Base-by-base conservation (phyloP, 2,329 filamentous ascomycete genomes). In the Aspergillus brunneoviolaceus region DNA sequence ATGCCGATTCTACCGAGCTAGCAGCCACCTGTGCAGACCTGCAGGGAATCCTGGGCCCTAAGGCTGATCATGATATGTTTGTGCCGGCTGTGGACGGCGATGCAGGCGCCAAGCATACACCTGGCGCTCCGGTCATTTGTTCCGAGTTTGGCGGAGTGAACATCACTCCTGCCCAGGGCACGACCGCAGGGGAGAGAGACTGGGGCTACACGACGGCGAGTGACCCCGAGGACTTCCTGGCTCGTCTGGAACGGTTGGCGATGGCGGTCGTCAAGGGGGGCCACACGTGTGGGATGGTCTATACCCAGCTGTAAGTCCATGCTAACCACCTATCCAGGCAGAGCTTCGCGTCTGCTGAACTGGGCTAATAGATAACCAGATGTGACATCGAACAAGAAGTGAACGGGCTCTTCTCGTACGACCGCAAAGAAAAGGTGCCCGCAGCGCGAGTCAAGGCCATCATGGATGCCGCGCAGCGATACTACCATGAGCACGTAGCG, bases 61-160 rank as follows among this genome's bases (percentile, higher is more conserved):
- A 87, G 55, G 80, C 78, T 1, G 81, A 80, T 0, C 76, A 84
- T 6, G 76, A 79, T 2, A 80, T 88, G 73, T 89, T 89, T 64
- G 76, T 85, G 0, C 72, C 73, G 0, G 77, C 82, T 0, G 69
- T 73, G 21, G 62, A 63, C 31, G 21, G 79, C 3, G 83, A 85
- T 57, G 70, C 78, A 0, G 85, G 84, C 0, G 76, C 82, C 0
- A 70, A 71, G n/a, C 85, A 89, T 66, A 69, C 69, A 4, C 73
- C 78, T 0, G 83, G 82, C 0, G 84, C 85, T 0, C 87, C 87
- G 0, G 80, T 89, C 39, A 82, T 89, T 62, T 88, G 86, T 71
- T 86, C 84, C 2, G 87, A 90, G 67, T 89, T 89, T 62, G 87
- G 87, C 2, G 87, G 87, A 3, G 84, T 89, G 48, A 89, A 89